These are phyloP conservation scores for Salix arbutifolia DNA, from an alignment of 345 rosid genomes.

Conservation along the genomic window DNA sequence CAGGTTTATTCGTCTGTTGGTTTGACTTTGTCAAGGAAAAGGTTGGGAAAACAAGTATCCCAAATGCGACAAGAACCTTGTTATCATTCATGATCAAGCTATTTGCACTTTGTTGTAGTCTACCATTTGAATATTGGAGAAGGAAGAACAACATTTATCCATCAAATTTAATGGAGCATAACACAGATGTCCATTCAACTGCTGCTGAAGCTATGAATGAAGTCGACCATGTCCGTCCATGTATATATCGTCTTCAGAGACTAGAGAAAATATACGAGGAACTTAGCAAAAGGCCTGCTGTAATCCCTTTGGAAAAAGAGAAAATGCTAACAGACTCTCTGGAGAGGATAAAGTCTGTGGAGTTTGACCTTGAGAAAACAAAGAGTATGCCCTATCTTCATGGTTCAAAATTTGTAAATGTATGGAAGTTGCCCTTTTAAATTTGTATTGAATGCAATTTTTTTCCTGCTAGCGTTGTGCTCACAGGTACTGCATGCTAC, in stretches of 20 bases:
- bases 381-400: slow-evolving; percentile 42
- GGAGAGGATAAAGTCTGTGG: slow-evolving; percentile 80
- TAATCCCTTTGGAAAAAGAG: slow-evolving; percentile 78
- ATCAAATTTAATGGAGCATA: slow-evolving; percentile 36
- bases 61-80: slow-evolving; percentile 29
- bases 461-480: background rate
- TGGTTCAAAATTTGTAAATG: background rate
- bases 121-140: slow-evolving; percentile 48
- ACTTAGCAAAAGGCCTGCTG: slow-evolving; percentile 57
- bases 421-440: background rate
- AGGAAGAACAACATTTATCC: slow-evolving; percentile 46
- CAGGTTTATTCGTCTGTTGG: slow-evolving; percentile 45
- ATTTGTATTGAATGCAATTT: background rate
- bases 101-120: slow-evolving; percentile 36
- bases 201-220: slow-evolving; percentile 31
- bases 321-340: slow-evolving; percentile 69
- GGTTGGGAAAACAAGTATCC: slow-evolving; percentile 35
- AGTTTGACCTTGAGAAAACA: slow-evolving; percentile 86
- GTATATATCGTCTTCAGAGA: slow-evolving; percentile 67
- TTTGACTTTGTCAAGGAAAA: slow-evolving; percentile 41
- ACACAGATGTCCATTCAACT: slow-evolving; percentile 18
- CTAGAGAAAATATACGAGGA: slow-evolving; percentile 65
- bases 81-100: slow-evolving; percentile 47
- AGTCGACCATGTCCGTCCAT: slow-evolving; percentile 51
- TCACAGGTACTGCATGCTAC: slow-evolving; percentile 70